These are phyloP conservation scores for Scheffersomyces titani DNA, from an alignment of 1,139 yeast species.

Conservation along the genomic window DNA sequence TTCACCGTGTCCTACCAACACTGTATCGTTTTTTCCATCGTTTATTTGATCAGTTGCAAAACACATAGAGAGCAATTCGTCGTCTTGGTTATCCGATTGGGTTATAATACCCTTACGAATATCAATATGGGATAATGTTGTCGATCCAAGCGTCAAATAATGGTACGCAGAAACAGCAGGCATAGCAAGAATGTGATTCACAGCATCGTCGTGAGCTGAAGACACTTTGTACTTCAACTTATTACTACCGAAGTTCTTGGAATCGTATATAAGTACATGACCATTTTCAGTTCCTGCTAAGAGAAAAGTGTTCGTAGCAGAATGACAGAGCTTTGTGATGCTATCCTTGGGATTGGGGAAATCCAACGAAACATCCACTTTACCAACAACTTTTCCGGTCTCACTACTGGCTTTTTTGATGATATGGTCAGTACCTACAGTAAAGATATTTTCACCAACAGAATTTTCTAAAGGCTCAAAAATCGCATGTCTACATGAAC, in stretches of 20 bases:
- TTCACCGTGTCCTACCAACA: constrained; percentile 81
- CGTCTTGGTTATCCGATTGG: constrained; percentile 88
- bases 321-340: constrained; percentile 63
- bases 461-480: constrained; percentile 55
- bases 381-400: constrained; percentile 75
- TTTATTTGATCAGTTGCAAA: constrained; percentile 51
- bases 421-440: constrained; percentile 80
- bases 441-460: constrained; percentile 56
- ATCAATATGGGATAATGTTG: constrained; percentile 80
- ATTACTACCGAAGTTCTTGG: constrained; percentile 42
- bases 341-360: constrained; percentile 32
- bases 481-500: constrained; percentile 74
- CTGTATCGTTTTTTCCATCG: constrained; percentile 60
- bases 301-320: constrained; percentile 64
- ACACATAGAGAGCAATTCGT: constrained; percentile 78
- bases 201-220: constrained; percentile 70
- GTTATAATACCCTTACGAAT: constrained; percentile 66
- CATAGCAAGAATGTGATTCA: constrained; percentile 71
- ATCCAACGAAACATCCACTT: constrained; percentile 34
- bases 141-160: constrained; percentile 78
- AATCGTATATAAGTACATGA: constrained; percentile 60
- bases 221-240: constrained; percentile 43
- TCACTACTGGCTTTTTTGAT: constrained; percentile 72
- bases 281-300: constrained; percentile 84
- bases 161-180: constrained; percentile 76